Percentiles rank a stretch among this genome's conserved stretches.
These are phyloP conservation scores for peach (Prunus persica) DNA, from an alignment of 306 rosid species.

Conservation along the genomic window DNA sequence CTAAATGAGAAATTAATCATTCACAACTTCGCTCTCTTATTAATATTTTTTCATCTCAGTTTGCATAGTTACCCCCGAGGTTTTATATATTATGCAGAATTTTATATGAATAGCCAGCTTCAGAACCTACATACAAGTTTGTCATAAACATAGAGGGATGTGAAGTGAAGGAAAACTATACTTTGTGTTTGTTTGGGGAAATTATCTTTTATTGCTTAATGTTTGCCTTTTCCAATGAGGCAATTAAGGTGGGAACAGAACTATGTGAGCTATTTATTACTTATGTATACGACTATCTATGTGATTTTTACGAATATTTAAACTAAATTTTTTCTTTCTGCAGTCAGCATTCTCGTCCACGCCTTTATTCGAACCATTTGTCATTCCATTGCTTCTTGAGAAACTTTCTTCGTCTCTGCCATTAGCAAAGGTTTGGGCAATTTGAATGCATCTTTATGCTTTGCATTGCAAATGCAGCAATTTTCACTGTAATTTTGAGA, in stretches of 20 bases:
- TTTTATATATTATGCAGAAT: not conserved
- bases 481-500: not conserved
- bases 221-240: not conserved
- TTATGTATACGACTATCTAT: not conserved
- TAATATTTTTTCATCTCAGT: not conserved
- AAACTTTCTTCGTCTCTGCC: constrained; percentile 79
- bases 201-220: not conserved
- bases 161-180: not conserved
- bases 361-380: constrained; percentile 78
- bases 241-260: not conserved
- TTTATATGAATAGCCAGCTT: not conserved
- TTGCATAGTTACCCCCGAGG: not conserved
- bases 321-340: constrained; percentile 32
- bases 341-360: constrained; percentile 79
- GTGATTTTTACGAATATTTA: constrained; percentile 8
- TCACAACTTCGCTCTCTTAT: not conserved
- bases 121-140: not conserved
- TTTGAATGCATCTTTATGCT: constrained; percentile 19
- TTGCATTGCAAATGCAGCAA: constrained; percentile 8
- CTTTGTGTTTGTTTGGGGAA: not conserved
- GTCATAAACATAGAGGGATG: not conserved
- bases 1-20: not conserved
- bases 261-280: not conserved
- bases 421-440: constrained; percentile 72
- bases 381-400: constrained; percentile 85